Percentiles rank a stretch among this genome's conserved stretches.
Evolutionary conservation across 805 yeast genomes (phyloP).

Genomic region (Candida manassasensis): DNA sequence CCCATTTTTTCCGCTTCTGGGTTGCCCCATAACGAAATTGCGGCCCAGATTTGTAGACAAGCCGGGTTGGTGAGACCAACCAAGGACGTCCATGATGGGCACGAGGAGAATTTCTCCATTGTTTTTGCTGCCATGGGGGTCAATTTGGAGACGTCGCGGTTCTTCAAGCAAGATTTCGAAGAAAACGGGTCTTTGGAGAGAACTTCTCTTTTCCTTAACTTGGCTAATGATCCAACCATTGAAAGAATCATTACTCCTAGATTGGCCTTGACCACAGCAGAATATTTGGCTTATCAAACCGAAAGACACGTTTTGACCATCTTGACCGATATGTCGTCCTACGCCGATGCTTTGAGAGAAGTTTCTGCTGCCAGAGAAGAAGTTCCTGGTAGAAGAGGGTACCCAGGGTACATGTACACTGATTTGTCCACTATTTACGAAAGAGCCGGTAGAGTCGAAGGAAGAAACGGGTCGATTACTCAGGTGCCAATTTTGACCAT

Average conservation of each 20-base stretch:
- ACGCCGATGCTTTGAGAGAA: conserved; percentile 99
- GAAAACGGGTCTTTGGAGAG: conserved; percentile 98
- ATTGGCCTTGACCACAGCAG: conserved; percentile 97
- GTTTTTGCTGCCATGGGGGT: conserved; percentile 99
- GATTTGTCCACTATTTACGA: conserved; percentile 98
- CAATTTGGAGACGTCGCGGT: conserved; percentile 95
- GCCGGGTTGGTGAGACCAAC: conserved; percentile 99
- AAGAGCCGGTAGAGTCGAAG: conserved; percentile 99
- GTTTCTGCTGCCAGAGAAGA: conserved; percentile 99
- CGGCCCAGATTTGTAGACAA: conserved; percentile 99
- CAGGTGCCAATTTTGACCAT: conserved; percentile 98
- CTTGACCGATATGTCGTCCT: conserved; percentile 99
- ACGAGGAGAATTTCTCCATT: conserved; percentile 97
- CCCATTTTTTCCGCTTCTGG: conserved; percentile 99
- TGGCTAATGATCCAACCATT: conserved; percentile 99
- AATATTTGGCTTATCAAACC: conserved; percentile 96
- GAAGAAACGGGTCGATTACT: conserved; percentile 98
- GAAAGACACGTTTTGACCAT: conserved; percentile 98
- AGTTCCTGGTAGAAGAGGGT: conserved; percentile 99
- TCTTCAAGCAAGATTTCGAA: conserved; percentile 98
- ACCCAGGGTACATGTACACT: conserved; percentile 99
- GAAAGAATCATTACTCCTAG: conserved; percentile 99
- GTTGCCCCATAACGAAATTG: conserved; percentile 98
- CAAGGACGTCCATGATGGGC: conserved; percentile 99
- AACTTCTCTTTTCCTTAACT: conserved; percentile 91